Conservation (phyloP, 352 stramenopile species). For the Phytopythium mirpurense region DNA sequence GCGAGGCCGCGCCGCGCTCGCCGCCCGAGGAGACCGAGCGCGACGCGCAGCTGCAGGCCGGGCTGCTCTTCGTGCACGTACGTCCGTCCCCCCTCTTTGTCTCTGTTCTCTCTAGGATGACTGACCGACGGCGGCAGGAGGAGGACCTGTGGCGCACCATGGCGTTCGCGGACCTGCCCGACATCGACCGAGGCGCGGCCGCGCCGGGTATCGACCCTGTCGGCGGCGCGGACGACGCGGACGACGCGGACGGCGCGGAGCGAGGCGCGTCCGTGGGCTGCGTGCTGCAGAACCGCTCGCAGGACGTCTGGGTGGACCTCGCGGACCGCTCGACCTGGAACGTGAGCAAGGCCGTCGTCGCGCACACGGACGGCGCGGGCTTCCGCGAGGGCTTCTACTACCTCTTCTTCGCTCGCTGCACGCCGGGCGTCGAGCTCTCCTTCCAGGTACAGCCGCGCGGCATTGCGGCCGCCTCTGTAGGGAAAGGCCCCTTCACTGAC, state of each 20-base stretch:
- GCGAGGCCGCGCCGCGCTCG: neutral
- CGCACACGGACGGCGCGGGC: conserved; percentile 6
- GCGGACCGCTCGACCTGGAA: conserved; percentile 46
- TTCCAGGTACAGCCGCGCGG: conserved; percentile 63
- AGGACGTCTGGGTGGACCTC: conserved; percentile 62
- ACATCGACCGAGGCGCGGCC: conserved; percentile 14
- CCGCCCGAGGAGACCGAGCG: neutral
- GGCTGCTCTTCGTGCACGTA: conserved; percentile 68
- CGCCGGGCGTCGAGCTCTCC: conserved; percentile 61
- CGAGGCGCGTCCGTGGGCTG: conserved; percentile 21
- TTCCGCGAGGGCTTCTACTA: conserved; percentile 79
- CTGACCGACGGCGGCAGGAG: conserved; percentile 20
- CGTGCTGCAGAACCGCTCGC: conserved; percentile 36
- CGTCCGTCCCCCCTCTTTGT: no score
- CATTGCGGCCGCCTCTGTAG: no score
- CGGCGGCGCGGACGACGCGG: no score
- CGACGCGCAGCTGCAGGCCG: conserved; percentile 20
- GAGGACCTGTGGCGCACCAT: conserved; percentile 53
- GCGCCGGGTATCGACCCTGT: conserved; percentile 15
- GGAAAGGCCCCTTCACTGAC: no score
- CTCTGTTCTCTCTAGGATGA: neutral
- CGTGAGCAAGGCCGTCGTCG: conserved; percentile 32
- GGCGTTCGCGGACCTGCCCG: conserved; percentile 28
- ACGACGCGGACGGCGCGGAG: neutral
- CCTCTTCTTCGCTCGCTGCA: conserved; percentile 84